Evolutionary conservation across 2,329 filamentous ascomycete species (phyloP).

Genomic region (Monilinia polystroma): DNA sequence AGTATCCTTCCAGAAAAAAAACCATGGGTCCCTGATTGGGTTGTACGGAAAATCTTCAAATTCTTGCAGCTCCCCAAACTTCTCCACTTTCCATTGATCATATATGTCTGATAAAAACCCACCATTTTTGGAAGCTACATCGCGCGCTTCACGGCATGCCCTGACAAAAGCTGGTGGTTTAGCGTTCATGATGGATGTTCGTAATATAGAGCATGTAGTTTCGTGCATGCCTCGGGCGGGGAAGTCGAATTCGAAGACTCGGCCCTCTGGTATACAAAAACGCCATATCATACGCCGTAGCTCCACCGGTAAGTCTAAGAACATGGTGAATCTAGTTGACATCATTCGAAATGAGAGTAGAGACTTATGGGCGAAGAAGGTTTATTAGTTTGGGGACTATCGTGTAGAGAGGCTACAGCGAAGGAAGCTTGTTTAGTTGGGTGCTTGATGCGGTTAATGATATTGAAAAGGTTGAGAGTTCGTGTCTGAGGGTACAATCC

Average conservation of each 20-base stretch:
- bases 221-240: not conserved
- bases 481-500: too few relatives aligned
- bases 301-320: not conserved
- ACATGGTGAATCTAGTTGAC: not conserved
- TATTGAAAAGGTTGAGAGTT: too few relatives aligned
- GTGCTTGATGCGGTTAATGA: too few relatives aligned
- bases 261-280: not conserved
- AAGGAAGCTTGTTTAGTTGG: too few relatives aligned
- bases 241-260: not conserved
- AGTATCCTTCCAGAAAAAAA: not conserved
- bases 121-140: not conserved
- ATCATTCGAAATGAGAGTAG: not conserved
- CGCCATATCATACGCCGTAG: not conserved
- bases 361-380: too few relatives aligned
- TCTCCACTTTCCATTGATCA: not conserved
- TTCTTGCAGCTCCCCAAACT: not conserved
- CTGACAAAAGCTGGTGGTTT: not conserved
- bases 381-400: too few relatives aligned
- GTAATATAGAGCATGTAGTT: not conserved
- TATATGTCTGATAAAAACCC: not conserved
- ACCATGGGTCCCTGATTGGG: too few relatives aligned
- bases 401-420: too few relatives aligned
- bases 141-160: not conserved
- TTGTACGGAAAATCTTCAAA: not conserved
- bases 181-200: not conserved